Base-by-base conservation (phyloP, 2,329 filamentous ascomycete species). In the Diatrype stigma region DNA sequence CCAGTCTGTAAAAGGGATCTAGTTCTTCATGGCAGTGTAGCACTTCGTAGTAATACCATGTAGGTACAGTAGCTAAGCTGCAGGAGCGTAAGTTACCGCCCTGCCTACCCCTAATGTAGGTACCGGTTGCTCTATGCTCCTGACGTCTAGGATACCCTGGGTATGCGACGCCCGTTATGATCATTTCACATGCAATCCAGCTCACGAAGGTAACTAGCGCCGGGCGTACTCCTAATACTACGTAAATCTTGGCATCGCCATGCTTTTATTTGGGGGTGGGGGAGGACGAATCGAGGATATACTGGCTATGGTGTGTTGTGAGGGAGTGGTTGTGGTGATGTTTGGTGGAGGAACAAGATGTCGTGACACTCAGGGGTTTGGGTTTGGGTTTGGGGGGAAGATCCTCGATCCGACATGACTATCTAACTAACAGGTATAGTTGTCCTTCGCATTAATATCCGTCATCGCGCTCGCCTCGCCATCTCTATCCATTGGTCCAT, bases 301-400 rank as follows among this genome's bases (percentile, higher is more conserved):
- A 60, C 61, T 63, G 26, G 26, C 10, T 30, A 5, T 30, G 10
- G 10, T 30, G 26, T 30, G 26, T 30, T 30, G 26, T 30, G 26
- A 30, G 26, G 26, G 5, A 30, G 26, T 30, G 10, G 10, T 5
- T 40, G 59, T 58, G 48, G 58, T 63, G 61, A 60, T 56, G 51
- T 60, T n/a, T 45, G 22, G 54, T 38, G 45, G 52, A 55, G 57
- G 56, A 51, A 34, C 60, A 58, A 57, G 51, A 58, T 64, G 60
- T 49, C 56, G 59, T 63, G 62, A 60, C 57, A 30, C 54, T 57
- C 55, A 50, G 50, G 26, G 26, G 26, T 17, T 46, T 22, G 30
- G 44, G 19, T 30, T n/a, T 17, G 44, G 26, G n/a, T n/a, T n/a
- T n/a, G n/a, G 26, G 26, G 26, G 10, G 26, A 30, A 30, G 37